A percentile compares a stretch with the other conserved stretches of the same genome.
phyloP scores from a whole-genome alignment of 1,284 basidiomycete genomes.

The Phellinidium pouzarii region DNA sequence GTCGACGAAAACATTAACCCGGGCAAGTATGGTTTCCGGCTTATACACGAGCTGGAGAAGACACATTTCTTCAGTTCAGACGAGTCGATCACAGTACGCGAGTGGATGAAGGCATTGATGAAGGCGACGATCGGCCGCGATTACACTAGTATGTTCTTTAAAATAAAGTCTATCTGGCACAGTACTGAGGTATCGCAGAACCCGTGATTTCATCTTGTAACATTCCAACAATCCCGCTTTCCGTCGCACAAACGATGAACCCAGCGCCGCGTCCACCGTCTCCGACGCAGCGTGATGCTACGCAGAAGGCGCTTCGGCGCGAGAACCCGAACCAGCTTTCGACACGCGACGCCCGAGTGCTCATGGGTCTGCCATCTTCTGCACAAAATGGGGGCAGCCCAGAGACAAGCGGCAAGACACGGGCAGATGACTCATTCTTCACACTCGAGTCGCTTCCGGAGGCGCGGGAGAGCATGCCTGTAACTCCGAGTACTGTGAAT shows the following conservation, averaged over 20 bases:
- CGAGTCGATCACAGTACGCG: conserved; percentile 77
- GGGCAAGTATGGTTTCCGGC: conserved; percentile 92
- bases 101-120: conserved; percentile 99
- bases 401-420: conserved; percentile 30
- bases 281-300: conserved; percentile 80
- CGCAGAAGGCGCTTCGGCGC: conserved; percentile 80
- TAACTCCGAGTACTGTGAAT: conserved; percentile 20
- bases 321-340: conserved; percentile 91
- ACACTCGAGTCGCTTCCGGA: conserved; percentile 32
- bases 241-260: conserved; percentile 94
- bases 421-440: conserved; percentile 39
- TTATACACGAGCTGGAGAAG: conserved; percentile 85
- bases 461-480: conserved; percentile 20
- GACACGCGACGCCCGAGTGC: conserved; percentile 73
- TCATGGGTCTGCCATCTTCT: conserved; percentile 60
- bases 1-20: conserved; percentile 90
- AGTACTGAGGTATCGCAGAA: conserved; percentile 37
- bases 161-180: not conserved
- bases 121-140: conserved; percentile 95
- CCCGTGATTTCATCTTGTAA: conserved; percentile 96
- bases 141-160: conserved; percentile 63
- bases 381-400: conserved; percentile 28
- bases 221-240: conserved; percentile 92
- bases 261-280: conserved; percentile 93
- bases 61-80: conserved; percentile 89